A percentile compares a stretch with the other conserved stretches of the same genome.
These are phyloP conservation scores for Ceratocystis eucalypticola DNA, from an alignment of 2,329 filamentous ascomycete genomes.

Conservation along the genomic window DNA sequence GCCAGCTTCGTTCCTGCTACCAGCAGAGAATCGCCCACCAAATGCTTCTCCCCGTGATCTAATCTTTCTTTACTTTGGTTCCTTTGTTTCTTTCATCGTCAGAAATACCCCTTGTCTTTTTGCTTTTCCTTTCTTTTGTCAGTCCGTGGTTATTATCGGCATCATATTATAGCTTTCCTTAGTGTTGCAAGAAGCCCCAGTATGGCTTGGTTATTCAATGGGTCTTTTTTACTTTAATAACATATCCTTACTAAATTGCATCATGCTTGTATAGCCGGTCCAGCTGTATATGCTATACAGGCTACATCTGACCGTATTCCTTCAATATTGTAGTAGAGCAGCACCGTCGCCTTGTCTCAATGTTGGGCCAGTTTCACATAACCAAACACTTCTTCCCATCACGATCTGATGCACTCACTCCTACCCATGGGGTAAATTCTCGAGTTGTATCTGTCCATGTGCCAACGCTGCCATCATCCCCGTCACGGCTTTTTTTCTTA, in stretches of 20 bases:
- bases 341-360: background rate
- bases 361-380: constrained; percentile 31
- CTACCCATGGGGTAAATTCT: constrained; percentile 21
- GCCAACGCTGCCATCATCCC: constrained; percentile 32
- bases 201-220: background rate
- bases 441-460: constrained; percentile 42
- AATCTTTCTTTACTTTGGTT: constrained; percentile 4
- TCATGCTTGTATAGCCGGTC: background rate
- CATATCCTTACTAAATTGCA: background rate
- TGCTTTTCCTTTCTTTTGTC: background rate
- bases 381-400: constrained; percentile 36
- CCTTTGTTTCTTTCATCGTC: constrained; percentile 3
- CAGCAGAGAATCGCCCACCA: background rate
- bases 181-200: background rate
- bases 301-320: too few relatives aligned
- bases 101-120: background rate
- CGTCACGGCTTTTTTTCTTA: constrained; percentile 27
- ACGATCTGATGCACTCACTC: constrained; percentile 7
- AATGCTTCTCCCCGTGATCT: constrained; percentile 13
- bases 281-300: background rate
- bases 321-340: background rate
- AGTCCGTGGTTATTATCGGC: background rate
- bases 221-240: background rate
- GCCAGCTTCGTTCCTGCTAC: constrained; percentile 18
- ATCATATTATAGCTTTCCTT: constrained; percentile 1